Base-by-base conservation (phyloP, 2,329 filamentous ascomycete genomes). In the Venturia nashicola region DNA sequence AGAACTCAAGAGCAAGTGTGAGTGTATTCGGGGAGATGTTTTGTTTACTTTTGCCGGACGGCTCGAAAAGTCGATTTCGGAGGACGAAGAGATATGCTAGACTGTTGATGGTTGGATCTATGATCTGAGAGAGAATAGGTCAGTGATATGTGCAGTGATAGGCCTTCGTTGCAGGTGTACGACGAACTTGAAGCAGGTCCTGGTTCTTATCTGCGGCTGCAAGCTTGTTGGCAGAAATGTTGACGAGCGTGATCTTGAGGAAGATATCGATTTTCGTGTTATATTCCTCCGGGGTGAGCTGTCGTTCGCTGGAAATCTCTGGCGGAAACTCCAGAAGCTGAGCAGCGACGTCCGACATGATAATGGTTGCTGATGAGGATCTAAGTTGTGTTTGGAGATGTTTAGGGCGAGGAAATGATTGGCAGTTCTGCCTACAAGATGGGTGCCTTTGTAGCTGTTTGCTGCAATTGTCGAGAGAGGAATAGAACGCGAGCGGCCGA, bases 81-180 rank as follows among this genome's bases (percentile, higher is more conserved):
- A 88, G 76, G 59, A 82, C 76, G 66, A 78, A 80, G 61, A 85
- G 74, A 72, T 86, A 88, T 9, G 82, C 76, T 66, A 87, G 77
- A 20, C 82, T 82, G 71, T 88, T 83, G 46, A 78, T 72, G 8
- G 79, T 72, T 23, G 86, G 84, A 68, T 86, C 78, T 65, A 86
- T 74, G 42, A 79, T 68, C 72, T 79, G 65, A 4, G 61, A 20
- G 11, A 11, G 36, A 42, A n/a, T 32, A 39, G 59, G 42, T 60
- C 27, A 60, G 59, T 16, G 23, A 48, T n/a, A 23, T 62, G 20
- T 51, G 32, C 23, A 27, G 46, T 20, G 20, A 20, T 14, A 20
- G 9, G n/a, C 12, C 36, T 9, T 20, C 11, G 5, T 42, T 18
- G 34, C 8, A 32, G n/a, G 40, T 32, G 16, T 48, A 34, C 5